Base-by-base conservation (phyloP, 1,139 yeast genomes). In the Debaryomyces fabryi region DNA sequence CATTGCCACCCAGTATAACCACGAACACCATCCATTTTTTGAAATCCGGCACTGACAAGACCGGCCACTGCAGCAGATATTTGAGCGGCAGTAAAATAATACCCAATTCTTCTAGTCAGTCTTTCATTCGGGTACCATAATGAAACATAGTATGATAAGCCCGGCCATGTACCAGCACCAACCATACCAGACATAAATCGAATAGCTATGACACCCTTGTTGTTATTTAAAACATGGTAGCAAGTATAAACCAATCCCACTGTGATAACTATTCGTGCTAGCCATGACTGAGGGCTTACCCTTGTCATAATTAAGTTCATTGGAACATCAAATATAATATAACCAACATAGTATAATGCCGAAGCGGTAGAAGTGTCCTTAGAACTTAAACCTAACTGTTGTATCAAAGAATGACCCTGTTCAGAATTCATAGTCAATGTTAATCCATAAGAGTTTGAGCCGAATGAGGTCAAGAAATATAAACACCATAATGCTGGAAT, bases 101-200 rank as follows among this genome's bases (percentile, higher is more conserved):
- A 89, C 1, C 96, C 96, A 53, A 90, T 87, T 60, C 97, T 74
- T 55, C 83, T 78, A 3, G 96, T 88, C 55, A 85, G 81, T 50
- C 95, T 75, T 44, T 87, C 85, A 47, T 85, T 81, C 1, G 96
- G 96, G 60, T 90, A 90, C 95, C 96, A 90, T 57, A 88, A 72
- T 0, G 92, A 82, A 39, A 90, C 76, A 59, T 88, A 90, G 67
- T 88, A 89, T 21, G 92, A 85, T 85, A 90, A 75, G 9, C 96
- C 97, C 1, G 97, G 97, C 96, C 96, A 90, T 2, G 91, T 84
- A 34, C 97, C 97, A 9, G 96, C 96, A 44, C 91, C 91, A 50
- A 86, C 88, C 50, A 86, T 60, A 42, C 97, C 97, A 21, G 88
- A 80, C 51, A 90, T 76, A 49, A 89, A 82, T 53, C 96, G 77